These are phyloP conservation scores for Solanum peruvianum DNA, from an alignment of 257 asterid species.

Conservation along the genomic window DNA sequence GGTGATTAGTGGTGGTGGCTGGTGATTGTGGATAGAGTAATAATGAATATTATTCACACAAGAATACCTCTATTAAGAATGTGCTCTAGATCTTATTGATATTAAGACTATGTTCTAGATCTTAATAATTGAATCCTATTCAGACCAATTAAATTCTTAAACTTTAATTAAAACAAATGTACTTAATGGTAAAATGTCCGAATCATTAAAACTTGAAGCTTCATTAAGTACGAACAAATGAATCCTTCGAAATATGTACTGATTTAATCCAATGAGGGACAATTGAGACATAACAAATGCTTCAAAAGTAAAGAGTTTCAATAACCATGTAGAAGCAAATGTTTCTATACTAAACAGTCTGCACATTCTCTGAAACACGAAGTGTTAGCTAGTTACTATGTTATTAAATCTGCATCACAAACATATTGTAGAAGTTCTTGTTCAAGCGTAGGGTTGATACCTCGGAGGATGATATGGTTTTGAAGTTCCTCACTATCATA, in stretches of 20 bases:
- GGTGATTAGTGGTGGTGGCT: neutral
- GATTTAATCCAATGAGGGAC: too few species aligned
- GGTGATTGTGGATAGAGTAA: neutral
- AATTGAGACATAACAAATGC: too few species aligned
- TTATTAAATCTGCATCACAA: conserved; percentile 75
- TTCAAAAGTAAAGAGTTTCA: neutral
- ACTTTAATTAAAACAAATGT: too few species aligned
- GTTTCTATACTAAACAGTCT: neutral
- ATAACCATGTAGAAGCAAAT: neutral
- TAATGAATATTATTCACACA: neutral
- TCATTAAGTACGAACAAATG: neutral
- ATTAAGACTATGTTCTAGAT: neutral
- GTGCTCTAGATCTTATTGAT: neutral
- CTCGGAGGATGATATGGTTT: conserved; percentile 50
- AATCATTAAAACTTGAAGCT: too few species aligned
- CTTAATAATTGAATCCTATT: neutral
- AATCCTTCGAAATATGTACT: neutral
- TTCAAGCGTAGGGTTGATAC: conserved; percentile 63
- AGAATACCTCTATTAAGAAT: too few species aligned
- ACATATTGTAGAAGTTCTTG: conserved; percentile 62
- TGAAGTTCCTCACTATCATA: conserved; percentile 51
- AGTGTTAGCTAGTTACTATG: conserved; percentile 7
- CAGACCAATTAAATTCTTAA: too few species aligned
- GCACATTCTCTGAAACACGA: neutral
- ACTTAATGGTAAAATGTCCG: neutral